These are phyloP conservation scores for Asterochloris sp. DNA, from an alignment of 139 green algal species.

Conservation along the genomic window DNA sequence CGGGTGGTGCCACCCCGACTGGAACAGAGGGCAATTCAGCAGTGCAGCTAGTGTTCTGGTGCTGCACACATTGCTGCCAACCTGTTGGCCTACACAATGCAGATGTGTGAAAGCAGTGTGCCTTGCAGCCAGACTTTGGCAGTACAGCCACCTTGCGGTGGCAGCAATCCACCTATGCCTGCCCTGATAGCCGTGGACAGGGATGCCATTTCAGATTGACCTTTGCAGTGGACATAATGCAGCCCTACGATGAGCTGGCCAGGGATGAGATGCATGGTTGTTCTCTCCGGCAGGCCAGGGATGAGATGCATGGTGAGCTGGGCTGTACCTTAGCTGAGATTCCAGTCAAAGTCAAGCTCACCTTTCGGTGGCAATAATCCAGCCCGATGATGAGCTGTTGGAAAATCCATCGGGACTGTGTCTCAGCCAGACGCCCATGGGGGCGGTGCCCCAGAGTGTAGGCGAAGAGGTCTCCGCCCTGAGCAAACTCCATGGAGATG, in stretches of 20 bases:
- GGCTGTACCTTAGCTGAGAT: neutral
- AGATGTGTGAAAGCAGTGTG: too few relatives aligned
- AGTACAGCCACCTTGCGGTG: too few relatives aligned
- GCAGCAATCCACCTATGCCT: too few relatives aligned
- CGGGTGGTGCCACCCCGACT: too few relatives aligned
- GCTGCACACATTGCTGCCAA: too few relatives aligned
- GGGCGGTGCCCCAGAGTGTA: slow-evolving; percentile 31
- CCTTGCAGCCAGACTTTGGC: too few relatives aligned
- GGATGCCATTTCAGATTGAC: too few relatives aligned
- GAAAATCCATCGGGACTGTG: slow-evolving; percentile 31
- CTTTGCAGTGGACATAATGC: too few relatives aligned
- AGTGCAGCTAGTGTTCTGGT: too few relatives aligned
- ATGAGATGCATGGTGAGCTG: neutral
- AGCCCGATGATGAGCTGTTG: slow-evolving; percentile 39
- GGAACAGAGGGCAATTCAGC: too few relatives aligned
- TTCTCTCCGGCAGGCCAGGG: neutral
- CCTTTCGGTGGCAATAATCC: slow-evolving; percentile 54
- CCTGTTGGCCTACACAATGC: too few relatives aligned
- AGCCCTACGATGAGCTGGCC: neutral
- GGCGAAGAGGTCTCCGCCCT: slow-evolving; percentile 63
- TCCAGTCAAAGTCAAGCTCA: neutral
- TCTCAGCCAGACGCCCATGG: slow-evolving; percentile 22
- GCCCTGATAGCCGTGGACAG: too few relatives aligned
- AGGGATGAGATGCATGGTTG: neutral
- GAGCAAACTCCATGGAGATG: slow-evolving; percentile 62